Base-by-base conservation (phyloP, 2,329 filamentous ascomycete species). In the Aspergillus brunneoviolaceus region DNA sequence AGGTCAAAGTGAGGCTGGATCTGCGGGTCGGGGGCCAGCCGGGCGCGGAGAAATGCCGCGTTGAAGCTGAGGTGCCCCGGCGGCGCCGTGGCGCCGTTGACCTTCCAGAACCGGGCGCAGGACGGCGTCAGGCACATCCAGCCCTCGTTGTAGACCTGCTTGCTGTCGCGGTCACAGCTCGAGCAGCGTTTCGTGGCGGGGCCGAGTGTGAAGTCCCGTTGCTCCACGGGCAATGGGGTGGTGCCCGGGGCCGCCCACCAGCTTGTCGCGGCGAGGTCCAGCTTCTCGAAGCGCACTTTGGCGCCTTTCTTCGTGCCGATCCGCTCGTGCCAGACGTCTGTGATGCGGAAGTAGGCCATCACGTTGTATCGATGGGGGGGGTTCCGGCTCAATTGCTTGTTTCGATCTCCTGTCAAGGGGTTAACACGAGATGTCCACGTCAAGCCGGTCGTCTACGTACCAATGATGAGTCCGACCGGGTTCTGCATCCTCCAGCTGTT, bases 261-360 rank as follows among this genome's bases (percentile, higher is more conserved):
- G 35, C 85, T 86, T 23, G 74, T 75, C 11, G 75, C 72, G 0
- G 69, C 60, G 0, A 82, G 69, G 16, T 87, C 72, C 0, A 90
- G 74, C 61, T 89, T 89, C 70, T 92, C 87, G 3, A 91, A 82
- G 0, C 89, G 84, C 27, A 89, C 80, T 63, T 85, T 86, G 65
- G 84, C 82, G 0, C 81, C 79, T 1, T 71, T 74, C 5, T 71
- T 78, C 2, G 65, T 67, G 2, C 70, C 71, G 1, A 77, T 71
- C 60, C 80, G 82, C 66, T 93, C 89, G 11, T 75, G 79, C 89
- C 89, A 93, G 0, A 91, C 78, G 52, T 88, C 78, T 0, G 87
- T 89, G 12, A 90, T 78, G 52, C 87, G 84, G 70, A 90, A 92
- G 71, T 82, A 87, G n/a, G 81, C 88, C 48, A 92, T 78, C 0